phyloP scores from a whole-genome alignment of 192 early-diverging fungal genomes.

The Chytriomyces confervae region DNA sequence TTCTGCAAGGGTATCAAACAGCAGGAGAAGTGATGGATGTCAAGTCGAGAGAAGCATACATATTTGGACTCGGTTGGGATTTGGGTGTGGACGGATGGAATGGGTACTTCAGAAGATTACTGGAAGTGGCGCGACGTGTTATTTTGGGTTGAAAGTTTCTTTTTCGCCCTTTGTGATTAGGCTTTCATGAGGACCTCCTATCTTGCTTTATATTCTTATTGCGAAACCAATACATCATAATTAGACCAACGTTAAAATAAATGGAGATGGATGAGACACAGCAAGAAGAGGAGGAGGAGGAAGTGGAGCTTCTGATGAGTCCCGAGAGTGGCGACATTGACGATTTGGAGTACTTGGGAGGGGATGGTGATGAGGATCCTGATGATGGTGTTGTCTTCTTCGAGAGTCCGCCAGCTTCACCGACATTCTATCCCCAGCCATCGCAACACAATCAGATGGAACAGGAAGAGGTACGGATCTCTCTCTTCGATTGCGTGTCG shows the following conservation, averaged over 20 bases:
- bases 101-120: background rate
- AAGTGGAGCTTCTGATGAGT: constrained; percentile 3
- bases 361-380: background rate
- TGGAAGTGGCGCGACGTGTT: background rate
- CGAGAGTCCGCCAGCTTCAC: constrained; percentile 5
- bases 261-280: background rate
- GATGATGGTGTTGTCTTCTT: constrained; percentile 4
- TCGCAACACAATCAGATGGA: background rate
- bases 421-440: constrained; percentile 3
- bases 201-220: too few species aligned
- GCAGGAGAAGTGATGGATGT: too few species aligned
- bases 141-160: background rate
- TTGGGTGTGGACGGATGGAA: background rate
- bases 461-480: background rate
- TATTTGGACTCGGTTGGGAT: too few species aligned
- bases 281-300: background rate
- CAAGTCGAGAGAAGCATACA: too few species aligned
- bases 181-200: too few species aligned
- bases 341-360: background rate
- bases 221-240: too few species aligned
- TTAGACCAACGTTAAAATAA: too few species aligned
- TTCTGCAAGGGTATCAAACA: background rate
- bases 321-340: background rate
- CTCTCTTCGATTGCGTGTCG: too few species aligned
- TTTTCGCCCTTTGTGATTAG: too few species aligned